Evolutionary conservation across 257 asterid genomes (phyloP), one percentile per base, ranked within the genome.

Genomic region (Hygrophila difformis): DNA sequence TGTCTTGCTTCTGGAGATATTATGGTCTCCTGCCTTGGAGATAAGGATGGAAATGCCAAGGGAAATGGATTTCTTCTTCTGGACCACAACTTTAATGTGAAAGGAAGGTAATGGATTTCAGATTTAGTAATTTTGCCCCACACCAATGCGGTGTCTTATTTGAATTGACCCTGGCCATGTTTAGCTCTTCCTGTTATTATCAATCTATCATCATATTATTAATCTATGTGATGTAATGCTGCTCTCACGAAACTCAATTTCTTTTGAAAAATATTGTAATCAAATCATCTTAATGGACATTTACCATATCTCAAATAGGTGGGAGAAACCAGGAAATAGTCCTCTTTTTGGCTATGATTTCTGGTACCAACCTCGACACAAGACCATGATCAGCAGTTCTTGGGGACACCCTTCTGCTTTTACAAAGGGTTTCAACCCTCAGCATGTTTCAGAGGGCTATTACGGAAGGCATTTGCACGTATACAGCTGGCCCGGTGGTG

Each of bases 361-460:
- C 65, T 91, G 99, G 99, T 91, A 91, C 71, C 96, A 91, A 65
- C 99, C 99, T 35, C 88, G 83, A 18, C 96, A 86, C 57, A 86
- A 91, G 61, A 91, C 94, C 38, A 91, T 91, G 99, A 91, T 91
- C 58, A 91, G 99, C 68, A 60, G 76, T 44, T 78, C 96, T 2
- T 91, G 96, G 99, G 99, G 99, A 39, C 95, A 95, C 24, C 99
- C 99, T 17, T 45, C 78, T 16, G 96, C 96, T 53, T 91, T 91
- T 64, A 82, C 89, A 18, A 80, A 72, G 62, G 96, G 99, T 40
- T 91, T 91, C 64, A 43, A 82, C 67, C 96, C 67, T 47, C 73
- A 91, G 71, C 79, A 91, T 64, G 96, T 91, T 56, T 46, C 95
- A 0, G 84, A 78, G 37, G 99, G 99, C 18, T 72, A 75, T 47